Evolutionary conservation across 1,284 basidiomycete genomes (phyloP).

Genomic region (Ustilago hordei): DNA sequence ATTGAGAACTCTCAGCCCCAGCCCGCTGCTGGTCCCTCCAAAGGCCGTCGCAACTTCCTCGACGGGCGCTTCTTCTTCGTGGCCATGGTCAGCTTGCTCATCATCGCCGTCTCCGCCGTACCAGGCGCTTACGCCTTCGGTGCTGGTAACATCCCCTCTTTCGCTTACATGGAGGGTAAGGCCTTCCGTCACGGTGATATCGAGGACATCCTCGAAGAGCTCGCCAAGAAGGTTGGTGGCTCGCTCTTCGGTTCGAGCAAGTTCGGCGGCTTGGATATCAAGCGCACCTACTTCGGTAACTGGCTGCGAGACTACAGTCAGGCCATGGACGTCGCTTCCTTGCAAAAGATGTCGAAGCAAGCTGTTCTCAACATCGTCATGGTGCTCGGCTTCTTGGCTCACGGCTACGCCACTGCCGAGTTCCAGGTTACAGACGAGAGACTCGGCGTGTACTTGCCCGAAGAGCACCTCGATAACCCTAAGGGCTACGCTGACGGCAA

Average conservation of each 20-base stretch:
- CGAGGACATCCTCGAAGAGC: constrained; percentile 59
- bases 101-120: constrained; percentile 39
- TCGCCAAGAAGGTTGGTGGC: constrained; percentile 59
- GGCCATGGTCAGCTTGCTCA: constrained; percentile 37
- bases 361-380: constrained; percentile 87
- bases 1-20: not conserved
- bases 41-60: constrained; percentile 35
- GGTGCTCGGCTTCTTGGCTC: constrained; percentile 73
- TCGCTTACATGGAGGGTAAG: constrained; percentile 59
- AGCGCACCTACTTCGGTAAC: constrained; percentile 67
- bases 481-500: constrained; percentile 78
- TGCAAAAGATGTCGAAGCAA: constrained; percentile 71
- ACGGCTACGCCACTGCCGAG: constrained; percentile 74
- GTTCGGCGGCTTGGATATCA: constrained; percentile 66
- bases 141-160: constrained; percentile 63
- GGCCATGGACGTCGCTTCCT: constrained; percentile 75
- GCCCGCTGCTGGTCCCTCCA: not conserved
- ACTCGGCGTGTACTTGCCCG: constrained; percentile 85
- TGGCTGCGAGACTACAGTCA: constrained; percentile 64
- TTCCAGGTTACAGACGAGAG: constrained; percentile 91
- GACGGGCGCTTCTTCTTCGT: constrained; percentile 45
- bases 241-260: constrained; percentile 57
- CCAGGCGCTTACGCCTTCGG: constrained; percentile 59
- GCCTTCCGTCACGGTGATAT: constrained; percentile 65
- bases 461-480: constrained; percentile 79